phyloP scores from a whole-genome alignment of 2,329 filamentous ascomycete species.

The Epichloe gansuensis region DNA sequence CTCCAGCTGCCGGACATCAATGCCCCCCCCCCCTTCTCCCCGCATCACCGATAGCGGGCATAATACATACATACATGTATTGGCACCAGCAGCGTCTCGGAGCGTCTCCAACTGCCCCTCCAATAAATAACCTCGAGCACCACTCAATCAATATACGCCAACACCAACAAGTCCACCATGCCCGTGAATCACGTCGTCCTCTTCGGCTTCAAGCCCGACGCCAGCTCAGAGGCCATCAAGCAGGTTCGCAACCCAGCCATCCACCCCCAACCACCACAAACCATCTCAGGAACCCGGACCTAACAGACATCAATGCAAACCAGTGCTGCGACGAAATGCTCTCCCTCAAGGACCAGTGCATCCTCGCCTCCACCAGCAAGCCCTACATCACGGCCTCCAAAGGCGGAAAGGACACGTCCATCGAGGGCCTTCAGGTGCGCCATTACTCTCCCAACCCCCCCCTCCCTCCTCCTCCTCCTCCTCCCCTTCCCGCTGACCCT shows the following conservation, averaged over 20 bases:
- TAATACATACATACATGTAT: too few species aligned
- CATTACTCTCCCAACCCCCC: background rate
- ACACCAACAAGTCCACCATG: background rate
- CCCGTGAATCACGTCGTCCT: slow-evolving; percentile 4
- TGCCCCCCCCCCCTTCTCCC: background rate
- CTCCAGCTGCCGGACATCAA: too few species aligned
- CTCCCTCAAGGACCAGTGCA: slow-evolving; percentile 42
- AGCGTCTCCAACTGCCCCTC: background rate
- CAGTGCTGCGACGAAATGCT: slow-evolving; percentile 26
- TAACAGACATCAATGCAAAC: too few species aligned
- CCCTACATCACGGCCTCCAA: slow-evolving; percentile 46
- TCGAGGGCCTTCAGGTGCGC: slow-evolving; percentile 45
- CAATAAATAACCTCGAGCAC: background rate
- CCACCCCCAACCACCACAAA: background rate
- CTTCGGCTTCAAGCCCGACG: slow-evolving; percentile 4
- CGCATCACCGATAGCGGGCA: background rate
- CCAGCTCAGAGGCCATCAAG: background rate
- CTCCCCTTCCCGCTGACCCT: background rate
- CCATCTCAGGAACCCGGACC: too few species aligned
- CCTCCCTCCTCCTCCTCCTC: background rate
- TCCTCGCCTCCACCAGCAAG: slow-evolving; percentile 44
- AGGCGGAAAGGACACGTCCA: slow-evolving; percentile 50
- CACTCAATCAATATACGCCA: background rate
- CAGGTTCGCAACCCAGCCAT: background rate
- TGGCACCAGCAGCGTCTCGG: too few species aligned